Evolutionary conservation across 2,329 filamentous ascomycete genomes (phyloP), one percentile per base, ranked within the genome.

Genomic region (Fusarium anthophilum): DNA sequence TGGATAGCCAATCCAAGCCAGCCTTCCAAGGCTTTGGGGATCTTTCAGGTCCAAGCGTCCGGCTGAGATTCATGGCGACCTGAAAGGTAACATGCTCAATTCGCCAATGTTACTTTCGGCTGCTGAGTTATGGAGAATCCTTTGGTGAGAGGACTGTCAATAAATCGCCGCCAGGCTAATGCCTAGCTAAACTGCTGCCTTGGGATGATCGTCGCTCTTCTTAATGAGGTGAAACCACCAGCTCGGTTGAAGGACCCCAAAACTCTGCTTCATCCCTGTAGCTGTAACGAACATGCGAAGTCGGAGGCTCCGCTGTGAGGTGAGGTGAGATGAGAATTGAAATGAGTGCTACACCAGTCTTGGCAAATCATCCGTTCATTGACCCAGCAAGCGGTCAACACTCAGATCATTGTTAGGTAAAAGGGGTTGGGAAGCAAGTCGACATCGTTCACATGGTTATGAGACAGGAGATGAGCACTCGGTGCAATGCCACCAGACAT

Each of bases 221-320:
- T 57, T 67, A 45, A 59, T 55, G 41, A 66, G 55, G 62, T 74
- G 70, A 73, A 73, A 73, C 71, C 70, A 73, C 54, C 70, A 73
- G 66, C 37, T 73, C 66, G 66, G 71, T 72, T 59, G 60, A 67
- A 47, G 38, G 43, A 22, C 69, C 67, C 51, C 55, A 68, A 70
- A 60, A 39, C 47, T 39, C 26, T 54, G 45, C 47, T 59, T 38
- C 30, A 68, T 68, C 63, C 69, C 68, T 68, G 62, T 62, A 66
- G 57, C 63, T 68, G 56, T n/a, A 63, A 72, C 28, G 24, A 43
- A 62, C 38, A 66, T 32, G 47, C 56, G 30, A 50, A 61, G 32
- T 66, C 62, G 62, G 62, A 44, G 43, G 54, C 53, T 72, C 69
- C 57, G 69, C 64, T 26, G 41, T 63, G 50, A 74, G 39, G 35